Base-by-base conservation (phyloP, 441 rosid genomes). In the Theobroma grandiflorum region DNA sequence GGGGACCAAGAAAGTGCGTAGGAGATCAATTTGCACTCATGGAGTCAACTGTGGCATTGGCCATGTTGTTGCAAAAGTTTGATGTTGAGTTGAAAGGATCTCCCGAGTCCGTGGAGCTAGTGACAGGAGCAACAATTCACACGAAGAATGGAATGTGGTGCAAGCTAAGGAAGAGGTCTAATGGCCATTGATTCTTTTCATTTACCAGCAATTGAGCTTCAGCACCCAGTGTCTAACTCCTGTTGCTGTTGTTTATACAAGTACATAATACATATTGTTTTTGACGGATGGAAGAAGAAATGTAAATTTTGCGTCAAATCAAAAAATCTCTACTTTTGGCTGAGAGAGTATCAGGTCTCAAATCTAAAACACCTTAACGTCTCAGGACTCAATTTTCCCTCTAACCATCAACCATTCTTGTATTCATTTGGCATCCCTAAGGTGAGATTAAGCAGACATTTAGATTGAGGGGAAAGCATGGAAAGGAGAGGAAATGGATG, bases 1-100 rank as follows among this genome's bases (percentile, higher is more conserved):
- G 98, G 31, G 98, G 99, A 18, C 97, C 97, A 9, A 88, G 98
- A 82, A 96, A 94, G 86, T 96, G 98, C 64, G 93, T 96, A 1
- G 98, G 99, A 71, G 98, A 96, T 86, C 99, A 96, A 82, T 96
- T 96, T 82, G 99, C 99, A 0, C 87, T 96, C 6, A 94, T 93
- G 99, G 99, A 96, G 81, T 93, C 95, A 14, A 93, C 98, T 0
- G 90, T 92, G 3, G 97, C 95, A 22, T 70, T 96, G 84, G 90
- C 95, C 33, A 86, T 93, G 93, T 58, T 94, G 84, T 78, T 96
- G 31, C 97, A 91, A 85, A 94, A 91, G 84, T 94, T 93, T 38
- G 88, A 92, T 38, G 89, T 94, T 81, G 93, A 89, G 87, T 86
- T 96, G 75, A 88, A 81, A 77, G 97, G 93, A 47, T 37, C 93